A percentile compares a stretch with the other conserved stretches of the same genome.
phyloP scores from a whole-genome alignment of 176 grass and related monocot genomes.

The Eragrostis nindensis region DNA sequence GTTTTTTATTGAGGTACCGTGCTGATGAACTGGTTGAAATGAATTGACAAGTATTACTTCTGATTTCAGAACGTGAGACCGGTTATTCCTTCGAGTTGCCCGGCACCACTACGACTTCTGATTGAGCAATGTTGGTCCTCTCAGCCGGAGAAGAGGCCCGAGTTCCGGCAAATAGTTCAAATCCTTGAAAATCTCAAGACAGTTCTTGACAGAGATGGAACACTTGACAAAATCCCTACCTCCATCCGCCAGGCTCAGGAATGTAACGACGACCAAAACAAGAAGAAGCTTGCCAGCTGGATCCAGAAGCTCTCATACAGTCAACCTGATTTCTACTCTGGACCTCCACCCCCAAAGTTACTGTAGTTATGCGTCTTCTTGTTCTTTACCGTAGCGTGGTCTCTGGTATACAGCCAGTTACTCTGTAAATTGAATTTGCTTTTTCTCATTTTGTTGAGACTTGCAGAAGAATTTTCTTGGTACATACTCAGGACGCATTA shows the following conservation, averaged over 20 bases:
- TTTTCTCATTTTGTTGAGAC: neutral
- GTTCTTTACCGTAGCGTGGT: neutral
- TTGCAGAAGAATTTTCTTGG: neutral
- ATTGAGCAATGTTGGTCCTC: constrained; percentile 88
- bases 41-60: constrained; percentile 23
- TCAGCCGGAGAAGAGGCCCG: constrained; percentile 75
- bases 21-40: neutral
- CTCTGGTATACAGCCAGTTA: neutral
- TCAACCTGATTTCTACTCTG: constrained; percentile 46
- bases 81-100: constrained; percentile 62
- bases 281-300: constrained; percentile 66
- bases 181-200: constrained; percentile 71
- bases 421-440: constrained; percentile 40
- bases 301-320: constrained; percentile 67
- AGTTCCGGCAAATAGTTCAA: constrained; percentile 73
- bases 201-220: constrained; percentile 63
- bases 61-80: constrained; percentile 88
- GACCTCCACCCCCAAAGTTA: constrained; percentile 55
- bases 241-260: constrained; percentile 59
- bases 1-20: neutral
- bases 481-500: neutral
- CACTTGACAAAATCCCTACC: constrained; percentile 56
- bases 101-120: constrained; percentile 55
- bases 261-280: constrained; percentile 63
- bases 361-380: constrained; percentile 34